These are phyloP conservation scores for Clonostachys sp. DNA, from an alignment of 2,329 filamentous ascomycete species.

Conservation along the genomic window DNA sequence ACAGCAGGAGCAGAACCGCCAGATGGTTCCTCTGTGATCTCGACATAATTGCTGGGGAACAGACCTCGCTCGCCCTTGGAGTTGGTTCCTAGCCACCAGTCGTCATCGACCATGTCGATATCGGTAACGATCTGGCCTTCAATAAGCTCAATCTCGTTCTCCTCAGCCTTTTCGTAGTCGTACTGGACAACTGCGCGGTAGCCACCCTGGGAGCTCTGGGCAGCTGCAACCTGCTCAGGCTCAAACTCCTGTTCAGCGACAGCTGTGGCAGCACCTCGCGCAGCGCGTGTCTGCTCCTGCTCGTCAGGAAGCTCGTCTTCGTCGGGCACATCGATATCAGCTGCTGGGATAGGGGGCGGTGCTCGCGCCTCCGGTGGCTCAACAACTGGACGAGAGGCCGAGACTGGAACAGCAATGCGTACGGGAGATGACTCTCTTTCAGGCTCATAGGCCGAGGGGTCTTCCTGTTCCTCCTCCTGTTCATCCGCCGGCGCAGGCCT, in stretches of 20 bases:
- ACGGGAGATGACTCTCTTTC: slow-evolving; percentile 69
- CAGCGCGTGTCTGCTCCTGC: slow-evolving; percentile 52
- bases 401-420: slow-evolving; percentile 80
- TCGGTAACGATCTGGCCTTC: slow-evolving; percentile 87
- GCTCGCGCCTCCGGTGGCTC: slow-evolving; percentile 43
- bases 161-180: slow-evolving; percentile 96
- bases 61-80: slow-evolving; percentile 76
- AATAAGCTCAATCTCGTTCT: slow-evolving; percentile 88
- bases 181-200: slow-evolving; percentile 79
- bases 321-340: slow-evolving; percentile 58
- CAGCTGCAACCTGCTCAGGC: slow-evolving; percentile 24
- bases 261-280: slow-evolving; percentile 54
- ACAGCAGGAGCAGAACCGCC: slow-evolving; percentile 24
- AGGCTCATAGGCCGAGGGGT: slow-evolving; percentile 32
- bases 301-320: slow-evolving; percentile 64
- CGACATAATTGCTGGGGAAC: slow-evolving; percentile 97
- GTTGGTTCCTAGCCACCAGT: slow-evolving; percentile 99
- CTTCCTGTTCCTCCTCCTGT: slow-evolving; percentile 52
- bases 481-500: slow-evolving; percentile 51
- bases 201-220: slow-evolving; percentile 51
- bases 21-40: slow-evolving; percentile 63
- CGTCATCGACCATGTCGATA: slow-evolving; percentile 95
- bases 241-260: slow-evolving; percentile 37
- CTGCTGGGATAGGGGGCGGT: slow-evolving; percentile 57
- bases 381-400: slow-evolving; percentile 38